A percentile compares a stretch with the other conserved stretches of the same genome.
Evolutionary conservation across 2,329 filamentous ascomycete genomes (phyloP).

Genomic region (Colletotrichum caudatum): DNA sequence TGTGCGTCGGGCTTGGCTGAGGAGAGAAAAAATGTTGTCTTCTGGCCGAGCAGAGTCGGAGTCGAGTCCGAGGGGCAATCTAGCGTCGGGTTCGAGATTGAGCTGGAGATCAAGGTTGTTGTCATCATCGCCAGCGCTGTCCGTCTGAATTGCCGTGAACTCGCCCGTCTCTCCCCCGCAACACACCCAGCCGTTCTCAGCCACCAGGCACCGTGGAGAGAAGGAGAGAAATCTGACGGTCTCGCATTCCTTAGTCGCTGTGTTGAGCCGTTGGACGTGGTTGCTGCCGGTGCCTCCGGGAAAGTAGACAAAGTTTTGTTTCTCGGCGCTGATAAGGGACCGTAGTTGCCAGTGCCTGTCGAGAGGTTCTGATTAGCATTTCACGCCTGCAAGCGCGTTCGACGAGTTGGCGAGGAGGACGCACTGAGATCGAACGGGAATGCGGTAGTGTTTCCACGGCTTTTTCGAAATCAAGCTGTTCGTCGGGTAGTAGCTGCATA

Average conservation of each 20-base stretch:
- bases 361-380: slow-evolving; percentile 25
- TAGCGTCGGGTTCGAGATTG: slow-evolving; percentile 52
- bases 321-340: slow-evolving; percentile 86
- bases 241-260: slow-evolving; percentile 76
- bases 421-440: slow-evolving; percentile 74
- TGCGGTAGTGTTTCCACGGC: slow-evolving; percentile 75
- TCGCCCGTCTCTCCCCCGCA: slow-evolving; percentile 90
- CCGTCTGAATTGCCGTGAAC: slow-evolving; percentile 82
- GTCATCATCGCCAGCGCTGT: slow-evolving; percentile 51
- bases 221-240: slow-evolving; percentile 78
- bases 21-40: slow-evolving; percentile 51
- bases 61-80: slow-evolving; percentile 46
- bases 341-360: slow-evolving; percentile 87
- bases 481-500: slow-evolving; percentile 71
- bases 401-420: slow-evolving; percentile 17
- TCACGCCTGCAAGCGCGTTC: slow-evolving; percentile 12
- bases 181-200: slow-evolving; percentile 88
- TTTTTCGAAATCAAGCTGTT: slow-evolving; percentile 71
- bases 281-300: slow-evolving; percentile 78
- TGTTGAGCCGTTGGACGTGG: slow-evolving; percentile 75
- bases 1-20: slow-evolving; percentile 51
- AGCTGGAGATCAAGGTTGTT: slow-evolving; percentile 45
- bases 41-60: slow-evolving; percentile 50
- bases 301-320: slow-evolving; percentile 85
- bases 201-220: slow-evolving; percentile 87